These are phyloP conservation scores for Colletotrichum musicola DNA, from an alignment of 2,329 filamentous ascomycete species.

Conservation along the genomic window DNA sequence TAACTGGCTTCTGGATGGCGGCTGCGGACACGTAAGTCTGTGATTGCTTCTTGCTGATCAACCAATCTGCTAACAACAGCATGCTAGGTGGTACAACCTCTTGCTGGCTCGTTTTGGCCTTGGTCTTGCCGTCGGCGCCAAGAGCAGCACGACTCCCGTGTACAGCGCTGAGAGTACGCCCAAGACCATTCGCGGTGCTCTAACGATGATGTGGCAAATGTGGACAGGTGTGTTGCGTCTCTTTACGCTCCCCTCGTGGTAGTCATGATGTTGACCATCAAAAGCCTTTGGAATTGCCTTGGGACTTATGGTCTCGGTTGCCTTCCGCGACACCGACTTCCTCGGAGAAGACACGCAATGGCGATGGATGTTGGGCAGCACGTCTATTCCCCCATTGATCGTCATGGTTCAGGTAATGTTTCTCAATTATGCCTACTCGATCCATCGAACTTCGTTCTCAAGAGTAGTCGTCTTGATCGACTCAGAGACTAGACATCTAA, in stretches of 20 bases:
- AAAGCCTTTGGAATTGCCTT: slow-evolving; percentile 53
- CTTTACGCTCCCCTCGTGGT: background rate
- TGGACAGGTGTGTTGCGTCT: background rate
- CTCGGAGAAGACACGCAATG: slow-evolving; percentile 51
- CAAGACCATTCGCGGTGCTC: slow-evolving; percentile 53
- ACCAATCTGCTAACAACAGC: slow-evolving; percentile 53
- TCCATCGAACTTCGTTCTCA: no score
- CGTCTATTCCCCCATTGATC: slow-evolving; percentile 65
- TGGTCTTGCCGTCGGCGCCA: slow-evolving; percentile 53
- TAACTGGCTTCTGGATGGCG: slow-evolving; percentile 67
- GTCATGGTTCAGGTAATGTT: slow-evolving; percentile 55
- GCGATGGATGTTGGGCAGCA: slow-evolving; percentile 61
- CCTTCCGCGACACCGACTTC: slow-evolving; percentile 45
- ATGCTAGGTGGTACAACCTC: slow-evolving; percentile 49
- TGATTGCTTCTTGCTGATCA: background rate
- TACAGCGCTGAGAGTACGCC: slow-evolving; percentile 54
- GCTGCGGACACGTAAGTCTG: slow-evolving; percentile 61
- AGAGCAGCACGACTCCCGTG: slow-evolving; percentile 51
- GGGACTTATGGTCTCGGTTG: slow-evolving; percentile 54
- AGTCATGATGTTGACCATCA: slow-evolving; percentile 2
- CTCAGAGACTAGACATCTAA: background rate
- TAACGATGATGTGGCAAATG: slow-evolving; percentile 54
- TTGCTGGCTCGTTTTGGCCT: slow-evolving; percentile 50
- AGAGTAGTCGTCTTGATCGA: background rate
- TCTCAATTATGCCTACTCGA: background rate